Conservation (phyloP, 371 early-diverging fungal genomes). For the Lichtheimia ramosa region DNA sequence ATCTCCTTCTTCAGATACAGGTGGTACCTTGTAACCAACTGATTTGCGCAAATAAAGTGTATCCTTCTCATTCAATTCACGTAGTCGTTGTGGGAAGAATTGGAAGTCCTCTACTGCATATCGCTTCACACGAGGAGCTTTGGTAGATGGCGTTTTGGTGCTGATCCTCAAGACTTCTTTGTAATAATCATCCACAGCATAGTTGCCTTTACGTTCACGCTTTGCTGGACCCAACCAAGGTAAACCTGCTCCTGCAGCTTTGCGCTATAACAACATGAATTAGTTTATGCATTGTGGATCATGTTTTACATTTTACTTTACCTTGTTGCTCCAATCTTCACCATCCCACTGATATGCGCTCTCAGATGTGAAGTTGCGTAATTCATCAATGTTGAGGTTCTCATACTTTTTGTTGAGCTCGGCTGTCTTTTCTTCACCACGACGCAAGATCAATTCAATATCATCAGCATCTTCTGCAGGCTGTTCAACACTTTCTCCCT, state of each 20-base stretch:
- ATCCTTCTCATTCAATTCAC: conserved; percentile 84
- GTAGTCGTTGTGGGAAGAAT: conserved; percentile 84
- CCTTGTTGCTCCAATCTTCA: conserved; percentile 82
- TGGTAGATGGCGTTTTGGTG: conserved; percentile 47
- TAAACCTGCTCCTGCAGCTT: conserved; percentile 44
- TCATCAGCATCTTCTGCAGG: conserved; percentile 71
- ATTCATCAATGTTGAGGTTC: conserved; percentile 85
- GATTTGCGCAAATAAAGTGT: conserved; percentile 59
- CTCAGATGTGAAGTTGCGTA: conserved; percentile 80
- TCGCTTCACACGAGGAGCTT: conserved; percentile 63
- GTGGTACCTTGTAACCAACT: conserved; percentile 61
- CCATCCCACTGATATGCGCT: conserved; percentile 95
- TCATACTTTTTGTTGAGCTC: conserved; percentile 85
- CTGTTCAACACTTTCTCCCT: conserved; percentile 47
- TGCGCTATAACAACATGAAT: conserved; percentile 23
- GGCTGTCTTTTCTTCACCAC: conserved; percentile 89
- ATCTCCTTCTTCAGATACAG: conserved; percentile 31
- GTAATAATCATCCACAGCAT: conserved; percentile 87
- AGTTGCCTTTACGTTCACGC: conserved; percentile 84
- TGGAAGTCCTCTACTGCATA: conserved; percentile 80
- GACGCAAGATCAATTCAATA: conserved; percentile 86
- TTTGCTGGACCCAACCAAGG: conserved; percentile 88
- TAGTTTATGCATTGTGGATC: not conserved
- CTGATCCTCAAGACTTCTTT: conserved; percentile 69
- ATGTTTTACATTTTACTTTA: not conserved